Conservation (phyloP, 306 rosid species). For the Cicer arietinum region DNA sequence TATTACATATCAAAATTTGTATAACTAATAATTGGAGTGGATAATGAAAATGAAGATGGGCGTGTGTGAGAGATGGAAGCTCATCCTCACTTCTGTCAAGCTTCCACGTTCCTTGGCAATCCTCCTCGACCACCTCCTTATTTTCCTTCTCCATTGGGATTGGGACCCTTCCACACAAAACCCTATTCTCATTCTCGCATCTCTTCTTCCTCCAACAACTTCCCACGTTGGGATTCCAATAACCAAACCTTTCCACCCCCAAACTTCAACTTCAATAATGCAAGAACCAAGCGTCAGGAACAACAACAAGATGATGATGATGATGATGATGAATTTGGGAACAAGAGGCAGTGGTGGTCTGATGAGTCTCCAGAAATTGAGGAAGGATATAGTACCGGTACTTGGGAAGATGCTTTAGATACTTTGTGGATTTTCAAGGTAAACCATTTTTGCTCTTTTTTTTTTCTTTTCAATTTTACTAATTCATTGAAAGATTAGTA, state of each 20-base stretch:
- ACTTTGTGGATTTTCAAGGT: slow-evolving; percentile 86
- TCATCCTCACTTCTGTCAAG: slow-evolving; percentile 43
- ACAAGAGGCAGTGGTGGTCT: slow-evolving; percentile 82
- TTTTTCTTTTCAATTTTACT: background rate
- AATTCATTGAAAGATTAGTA: too few relatives aligned
- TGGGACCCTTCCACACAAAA: slow-evolving; percentile 45
- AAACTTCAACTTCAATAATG: slow-evolving; percentile 53
- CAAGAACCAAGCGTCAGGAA: slow-evolving; percentile 46
- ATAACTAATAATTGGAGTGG: slow-evolving; percentile 2
- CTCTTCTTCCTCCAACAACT: slow-evolving; percentile 52
- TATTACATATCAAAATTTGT: background rate
- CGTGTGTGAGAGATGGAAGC: slow-evolving; percentile 73
- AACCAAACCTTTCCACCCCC: slow-evolving; percentile 66
- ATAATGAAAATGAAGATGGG: slow-evolving; percentile 45
- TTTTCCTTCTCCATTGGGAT: slow-evolving; percentile 59
- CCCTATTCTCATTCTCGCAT: slow-evolving; percentile 44
- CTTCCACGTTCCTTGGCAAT: slow-evolving; percentile 35
- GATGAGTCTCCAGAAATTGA: slow-evolving; percentile 56
- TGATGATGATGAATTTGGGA: slow-evolving; percentile 48
- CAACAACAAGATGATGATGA: slow-evolving; percentile 43
- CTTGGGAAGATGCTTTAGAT: slow-evolving; percentile 62
- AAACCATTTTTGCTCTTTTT: background rate
- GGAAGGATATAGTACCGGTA: slow-evolving; percentile 51
- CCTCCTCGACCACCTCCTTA: slow-evolving; percentile 30
- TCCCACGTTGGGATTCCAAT: slow-evolving; percentile 84